Base-by-base conservation (phyloP, 768 basidiomycete species). In the Mycena leptocephala region DNA sequence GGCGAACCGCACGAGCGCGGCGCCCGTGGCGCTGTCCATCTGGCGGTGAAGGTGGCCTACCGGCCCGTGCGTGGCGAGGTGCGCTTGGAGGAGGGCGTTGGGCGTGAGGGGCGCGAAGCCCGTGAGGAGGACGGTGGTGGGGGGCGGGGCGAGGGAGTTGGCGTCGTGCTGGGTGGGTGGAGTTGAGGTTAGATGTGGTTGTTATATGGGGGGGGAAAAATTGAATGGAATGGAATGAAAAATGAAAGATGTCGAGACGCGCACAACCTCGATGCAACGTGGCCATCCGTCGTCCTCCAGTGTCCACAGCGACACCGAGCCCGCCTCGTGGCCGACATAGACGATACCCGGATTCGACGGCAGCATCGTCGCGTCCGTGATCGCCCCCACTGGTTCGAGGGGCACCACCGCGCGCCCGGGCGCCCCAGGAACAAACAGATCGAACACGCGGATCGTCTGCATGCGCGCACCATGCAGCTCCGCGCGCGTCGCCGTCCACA, bases 241-340 rank as follows among this genome's bases (percentile, higher is more conserved):
- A 65, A 68, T 33, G 39, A 66, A 32, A 33, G 11, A 39, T 20
- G 28, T 87, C 7, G 94, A 92, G 62, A 98, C 92, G 85, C 95
- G 96, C 80, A 96, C 87, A 28, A 95, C 93, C 76, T 95, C 94
- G 18, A 91, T 80, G 81, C 95, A 98, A 10, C 81, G 82, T 0
- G 95, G 94, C 55, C 88, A 86, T 48, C 90, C 92, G 74, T 92
- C 70, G 28, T 72, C 93, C 2, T 89, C 88, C 13, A 91, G 76
- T 26, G 85, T 79, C 97, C 98, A 99, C n/a, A 97, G 87, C 2
- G 93, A 94, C 76, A 99, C 88, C 80, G 90, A 93, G 0, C 98
- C 98, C 51, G 95, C 97, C 83, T 99, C 97, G 79, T 99, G 98
- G 0, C 95, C 97, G 39, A 99, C 87, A 79, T 94, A 98, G 46